phyloP scores from a whole-genome alignment of 306 rosid species.

The Sindora glabra region DNA sequence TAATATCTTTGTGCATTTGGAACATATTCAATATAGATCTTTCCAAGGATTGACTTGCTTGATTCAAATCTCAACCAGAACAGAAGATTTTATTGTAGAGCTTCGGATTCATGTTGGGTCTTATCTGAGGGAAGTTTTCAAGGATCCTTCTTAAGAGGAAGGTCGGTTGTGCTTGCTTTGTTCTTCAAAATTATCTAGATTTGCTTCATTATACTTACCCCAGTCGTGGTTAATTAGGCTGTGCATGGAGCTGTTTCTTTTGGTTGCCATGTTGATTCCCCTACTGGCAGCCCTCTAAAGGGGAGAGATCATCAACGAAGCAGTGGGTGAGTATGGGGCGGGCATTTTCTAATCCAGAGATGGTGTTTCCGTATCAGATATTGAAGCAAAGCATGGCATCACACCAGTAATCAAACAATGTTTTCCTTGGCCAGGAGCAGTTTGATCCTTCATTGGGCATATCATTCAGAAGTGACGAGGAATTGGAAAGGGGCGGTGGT shows the following conservation, averaged over 20 bases:
- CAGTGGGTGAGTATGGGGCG: constrained; percentile 41
- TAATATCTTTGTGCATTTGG: constrained; percentile 73
- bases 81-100: constrained; percentile 87
- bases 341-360: constrained; percentile 43
- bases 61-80: constrained; percentile 93
- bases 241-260: constrained; percentile 86
- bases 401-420: constrained; percentile 38
- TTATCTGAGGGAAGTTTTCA: constrained; percentile 77
- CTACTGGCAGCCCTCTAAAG: constrained; percentile 60
- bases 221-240: no score
- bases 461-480: constrained; percentile 34
- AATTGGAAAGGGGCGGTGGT: constrained; percentile 38
- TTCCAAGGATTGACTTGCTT: constrained; percentile 96
- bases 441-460: constrained; percentile 49
- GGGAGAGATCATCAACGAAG: constrained; percentile 53
- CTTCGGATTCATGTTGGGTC: constrained; percentile 87
- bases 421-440: constrained; percentile 44
- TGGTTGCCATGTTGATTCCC: constrained; percentile 54
- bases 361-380: constrained; percentile 72
- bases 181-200: neutral
- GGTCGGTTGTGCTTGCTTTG: constrained; percentile 30
- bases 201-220: no score
- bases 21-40: constrained; percentile 88
- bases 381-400: constrained; percentile 79
- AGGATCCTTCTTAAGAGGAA: constrained; percentile 86